Percentiles rank a stretch among this genome's conserved stretches.
Evolutionary conservation across 164 flowering plant species (phyloP).

Genomic region (Dillenia turbinata): DNA sequence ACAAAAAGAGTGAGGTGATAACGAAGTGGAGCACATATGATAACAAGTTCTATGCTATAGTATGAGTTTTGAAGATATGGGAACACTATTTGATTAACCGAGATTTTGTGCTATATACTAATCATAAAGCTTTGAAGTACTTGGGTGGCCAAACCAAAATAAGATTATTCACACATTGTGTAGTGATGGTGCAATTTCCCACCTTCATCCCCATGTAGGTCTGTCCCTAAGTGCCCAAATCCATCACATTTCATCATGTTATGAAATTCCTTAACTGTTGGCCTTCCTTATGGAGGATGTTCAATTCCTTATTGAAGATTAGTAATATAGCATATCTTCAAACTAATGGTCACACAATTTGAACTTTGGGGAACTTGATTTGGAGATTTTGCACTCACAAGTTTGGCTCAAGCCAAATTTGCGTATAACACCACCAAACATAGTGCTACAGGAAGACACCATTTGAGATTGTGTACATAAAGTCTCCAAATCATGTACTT

Average conservation of each 20-base stretch:
- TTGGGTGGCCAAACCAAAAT: background rate
- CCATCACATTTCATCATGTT: conserved; percentile 8
- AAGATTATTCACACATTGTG: background rate
- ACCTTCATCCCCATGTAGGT: no score
- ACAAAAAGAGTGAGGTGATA: no score
- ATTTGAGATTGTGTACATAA: background rate
- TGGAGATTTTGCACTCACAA: background rate
- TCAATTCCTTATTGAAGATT: background rate
- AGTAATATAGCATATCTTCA: conserved; percentile 3
- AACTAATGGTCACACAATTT: conserved; percentile 5
- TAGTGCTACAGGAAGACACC: conserved; percentile 1
- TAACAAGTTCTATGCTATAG: background rate
- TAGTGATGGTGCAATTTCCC: background rate
- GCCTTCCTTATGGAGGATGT: conserved; percentile 3
- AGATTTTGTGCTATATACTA: conserved; percentile 1
- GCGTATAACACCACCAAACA: background rate
- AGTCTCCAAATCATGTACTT: background rate
- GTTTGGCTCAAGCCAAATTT: conserved; percentile 3
- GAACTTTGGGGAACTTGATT: conserved; percentile 4
- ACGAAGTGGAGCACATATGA: no score
- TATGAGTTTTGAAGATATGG: background rate
- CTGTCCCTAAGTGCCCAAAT: background rate
- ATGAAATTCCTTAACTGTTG: conserved; percentile 9
- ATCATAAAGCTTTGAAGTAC: background rate
- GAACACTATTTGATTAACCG: background rate